A percentile compares a stretch with the other conserved stretches of the same genome.
phyloP scores from a whole-genome alignment of 2,329 filamentous ascomycete species.

The Sporothrix brunneoviolacea region DNA sequence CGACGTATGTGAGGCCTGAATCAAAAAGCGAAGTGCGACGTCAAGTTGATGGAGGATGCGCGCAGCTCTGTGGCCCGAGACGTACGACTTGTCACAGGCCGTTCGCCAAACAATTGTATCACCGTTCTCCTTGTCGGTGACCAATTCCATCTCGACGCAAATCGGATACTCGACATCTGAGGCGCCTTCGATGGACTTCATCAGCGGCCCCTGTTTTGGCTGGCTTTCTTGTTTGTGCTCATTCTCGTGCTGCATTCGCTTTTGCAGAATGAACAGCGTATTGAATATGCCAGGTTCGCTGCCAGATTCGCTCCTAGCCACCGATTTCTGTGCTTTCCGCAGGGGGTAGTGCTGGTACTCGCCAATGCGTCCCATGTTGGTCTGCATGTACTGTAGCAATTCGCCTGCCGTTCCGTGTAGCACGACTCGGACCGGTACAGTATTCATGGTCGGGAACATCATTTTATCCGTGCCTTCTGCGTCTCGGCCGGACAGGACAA shows the following conservation, averaged over 20 bases:
- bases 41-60: constrained; percentile 55
- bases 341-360: constrained; percentile 73
- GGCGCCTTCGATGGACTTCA: constrained; percentile 55
- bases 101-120: constrained; percentile 51
- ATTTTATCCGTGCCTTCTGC: constrained; percentile 59
- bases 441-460: constrained; percentile 90
- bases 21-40: constrained; percentile 47
- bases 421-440: constrained; percentile 65
- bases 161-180: constrained; percentile 75
- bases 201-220: constrained; percentile 31
- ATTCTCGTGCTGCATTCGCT: constrained; percentile 12
- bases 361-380: constrained; percentile 58
- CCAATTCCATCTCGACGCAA: constrained; percentile 71
- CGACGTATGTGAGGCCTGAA: constrained; percentile 40
- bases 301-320: constrained; percentile 26
- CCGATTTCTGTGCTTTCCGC: constrained; percentile 56
- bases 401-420: constrained; percentile 60
- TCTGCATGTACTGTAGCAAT: constrained; percentile 68
- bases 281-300: constrained; percentile 42
- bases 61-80: constrained; percentile 39
- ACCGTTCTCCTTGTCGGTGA: constrained; percentile 25
- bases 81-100: constrained; percentile 56
- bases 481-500: constrained; percentile 79
- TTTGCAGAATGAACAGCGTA: constrained; percentile 51
- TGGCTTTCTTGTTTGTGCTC: constrained; percentile 4